A percentile compares a stretch with the other conserved stretches of the same genome.
Conservation (phyloP, 306 rosid species). For the Prinsepia uniflora region DNA sequence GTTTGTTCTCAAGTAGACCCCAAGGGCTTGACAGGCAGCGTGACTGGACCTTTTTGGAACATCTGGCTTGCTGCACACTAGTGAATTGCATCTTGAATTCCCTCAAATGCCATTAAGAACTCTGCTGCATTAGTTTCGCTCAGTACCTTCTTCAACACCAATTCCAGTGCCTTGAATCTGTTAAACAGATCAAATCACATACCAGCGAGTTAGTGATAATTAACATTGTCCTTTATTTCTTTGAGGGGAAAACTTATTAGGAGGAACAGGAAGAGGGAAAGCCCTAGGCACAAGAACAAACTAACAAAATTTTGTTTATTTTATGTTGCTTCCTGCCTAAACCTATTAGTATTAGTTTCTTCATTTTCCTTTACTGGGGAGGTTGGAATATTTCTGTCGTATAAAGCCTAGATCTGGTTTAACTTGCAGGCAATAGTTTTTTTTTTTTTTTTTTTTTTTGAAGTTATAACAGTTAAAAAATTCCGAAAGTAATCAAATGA, state of each 20-base stretch:
- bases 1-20: conserved; percentile 21
- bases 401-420: background rate
- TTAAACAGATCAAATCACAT: background rate
- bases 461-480: background rate
- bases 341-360: no score
- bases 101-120: conserved; percentile 44
- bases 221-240: background rate
- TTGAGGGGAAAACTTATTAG: background rate
- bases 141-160: conserved; percentile 43
- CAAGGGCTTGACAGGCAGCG: conserved; percentile 24
- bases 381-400: no score
- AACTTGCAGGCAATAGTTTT: background rate
- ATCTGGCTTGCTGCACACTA: conserved; percentile 31
- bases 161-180: conserved; percentile 42
- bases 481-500: background rate
- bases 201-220: background rate
- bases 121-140: conserved; percentile 39
- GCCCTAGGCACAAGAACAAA: background rate
- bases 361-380: no score
- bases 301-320: background rate
- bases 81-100: conserved; percentile 40
- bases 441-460: background rate
- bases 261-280: background rate
- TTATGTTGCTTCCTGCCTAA: no score
- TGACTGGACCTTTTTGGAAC: conserved; percentile 29